phyloP scores from a whole-genome alignment of 2,329 filamentous ascomycete genomes.

The Diaporthe capsici region DNA sequence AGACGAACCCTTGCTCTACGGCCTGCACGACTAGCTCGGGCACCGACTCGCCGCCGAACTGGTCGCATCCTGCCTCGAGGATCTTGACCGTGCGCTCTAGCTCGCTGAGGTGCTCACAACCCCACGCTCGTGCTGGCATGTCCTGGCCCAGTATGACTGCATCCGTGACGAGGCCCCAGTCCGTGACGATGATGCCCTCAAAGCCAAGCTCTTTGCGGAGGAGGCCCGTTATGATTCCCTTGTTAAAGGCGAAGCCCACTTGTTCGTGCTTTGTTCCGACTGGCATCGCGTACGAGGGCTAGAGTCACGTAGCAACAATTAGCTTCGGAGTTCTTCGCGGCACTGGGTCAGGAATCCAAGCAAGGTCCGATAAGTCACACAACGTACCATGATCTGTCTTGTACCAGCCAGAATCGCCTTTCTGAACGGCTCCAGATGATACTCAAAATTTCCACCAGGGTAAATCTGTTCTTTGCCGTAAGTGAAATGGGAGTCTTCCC shows the following conservation, averaged over 20 bases:
- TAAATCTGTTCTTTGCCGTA: constrained; percentile 67
- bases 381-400: constrained; percentile 62
- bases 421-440: constrained; percentile 65
- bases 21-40: constrained; percentile 64
- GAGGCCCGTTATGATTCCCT: constrained; percentile 63
- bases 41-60: constrained; percentile 64
- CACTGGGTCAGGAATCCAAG: neutral
- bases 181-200: constrained; percentile 64
- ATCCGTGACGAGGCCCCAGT: constrained; percentile 68
- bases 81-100: constrained; percentile 58
- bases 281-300: constrained; percentile 48
- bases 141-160: constrained; percentile 56
- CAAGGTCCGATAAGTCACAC: neutral
- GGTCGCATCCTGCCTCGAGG: constrained; percentile 65
- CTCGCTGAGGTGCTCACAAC: constrained; percentile 60
- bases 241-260: constrained; percentile 66
- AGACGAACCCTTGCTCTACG: constrained; percentile 56
- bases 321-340: neutral
- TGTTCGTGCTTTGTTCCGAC: constrained; percentile 61
- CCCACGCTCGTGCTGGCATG: constrained; percentile 65
- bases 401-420: constrained; percentile 64
- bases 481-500: constrained; percentile 66
- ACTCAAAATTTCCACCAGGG: constrained; percentile 63
- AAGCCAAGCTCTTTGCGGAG: constrained; percentile 63
- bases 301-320: neutral